These are phyloP conservation scores for Quercus aquifolioides DNA, from an alignment of 306 rosid species.

Conservation along the genomic window DNA sequence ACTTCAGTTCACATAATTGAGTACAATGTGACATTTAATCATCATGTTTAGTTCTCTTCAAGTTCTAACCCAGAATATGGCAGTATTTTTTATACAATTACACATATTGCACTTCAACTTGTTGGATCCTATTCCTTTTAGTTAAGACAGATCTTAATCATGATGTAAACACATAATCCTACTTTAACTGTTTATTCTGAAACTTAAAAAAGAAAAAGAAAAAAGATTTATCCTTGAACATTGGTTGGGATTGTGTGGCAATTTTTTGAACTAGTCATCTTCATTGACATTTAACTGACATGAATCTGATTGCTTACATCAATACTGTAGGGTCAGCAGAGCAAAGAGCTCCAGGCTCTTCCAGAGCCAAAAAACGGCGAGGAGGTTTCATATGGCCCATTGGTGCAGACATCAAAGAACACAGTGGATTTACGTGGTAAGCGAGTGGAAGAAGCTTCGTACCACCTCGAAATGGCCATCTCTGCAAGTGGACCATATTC, in stretches of 20 bases:
- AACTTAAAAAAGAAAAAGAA: too few relatives aligned
- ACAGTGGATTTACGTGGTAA: constrained; percentile 82
- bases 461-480: constrained; percentile 70
- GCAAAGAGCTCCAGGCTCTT: constrained; percentile 28
- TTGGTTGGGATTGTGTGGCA: background rate
- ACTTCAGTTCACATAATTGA: background rate
- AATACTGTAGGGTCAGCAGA: constrained; percentile 37
- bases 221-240: too few relatives aligned
- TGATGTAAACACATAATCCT: too few relatives aligned
- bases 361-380: constrained; percentile 28
- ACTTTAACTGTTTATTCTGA: too few relatives aligned
- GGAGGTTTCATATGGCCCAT: constrained; percentile 57
- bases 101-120: background rate
- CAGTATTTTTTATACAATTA: background rate
- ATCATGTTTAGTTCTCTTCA: background rate
- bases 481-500: constrained; percentile 57
- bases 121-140: background rate
- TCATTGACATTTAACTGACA: background rate
- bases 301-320: constrained; percentile 4
- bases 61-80: background rate
- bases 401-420: constrained; percentile 79
- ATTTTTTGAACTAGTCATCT: background rate
- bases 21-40: background rate
- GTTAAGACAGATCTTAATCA: background rate
- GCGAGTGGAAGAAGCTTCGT: constrained; percentile 81